These are phyloP conservation scores for Eucommia ulmoides DNA, from an alignment of 257 asterid genomes.

Conservation along the genomic window DNA sequence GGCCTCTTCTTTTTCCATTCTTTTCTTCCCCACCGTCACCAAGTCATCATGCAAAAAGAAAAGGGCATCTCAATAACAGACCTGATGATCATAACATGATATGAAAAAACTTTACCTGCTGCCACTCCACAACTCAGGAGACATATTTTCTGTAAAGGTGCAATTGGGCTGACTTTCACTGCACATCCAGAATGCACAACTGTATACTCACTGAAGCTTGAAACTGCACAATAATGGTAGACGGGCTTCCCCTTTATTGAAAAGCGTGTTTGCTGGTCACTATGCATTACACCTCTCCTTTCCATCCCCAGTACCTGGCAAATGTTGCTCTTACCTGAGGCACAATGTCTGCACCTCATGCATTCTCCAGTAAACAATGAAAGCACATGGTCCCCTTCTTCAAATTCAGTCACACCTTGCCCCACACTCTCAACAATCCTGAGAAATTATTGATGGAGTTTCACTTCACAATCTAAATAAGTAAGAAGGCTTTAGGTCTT, in stretches of 20 bases:
- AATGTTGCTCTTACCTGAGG: conserved; percentile 68
- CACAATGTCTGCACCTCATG: conserved; percentile 67
- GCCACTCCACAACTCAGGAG: conserved; percentile 98
- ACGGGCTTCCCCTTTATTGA: conserved; percentile 57
- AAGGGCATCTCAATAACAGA: not conserved
- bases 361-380: conserved; percentile 89
- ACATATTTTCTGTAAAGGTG: conserved; percentile 86
- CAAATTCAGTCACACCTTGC: conserved; percentile 69
- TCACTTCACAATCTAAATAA: too few species aligned
- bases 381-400: conserved; percentile 74
- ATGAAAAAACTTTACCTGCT: conserved; percentile 39
- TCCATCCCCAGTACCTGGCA: conserved; percentile 85
- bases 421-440: conserved; percentile 95
- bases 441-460: not conserved
- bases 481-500: too few species aligned
- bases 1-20: too few species aligned
- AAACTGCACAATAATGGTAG: conserved; percentile 88
- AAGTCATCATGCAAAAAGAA: not conserved
- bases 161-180: conserved; percentile 53
- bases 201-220: conserved; percentile 89
- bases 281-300: conserved; percentile 85
- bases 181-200: conserved; percentile 97
- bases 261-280: conserved; percentile 77
- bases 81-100: not conserved
- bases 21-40: too few species aligned